These are phyloP conservation scores for Prunus dulcis DNA, from an alignment of 306 rosid species.

Conservation along the genomic window DNA sequence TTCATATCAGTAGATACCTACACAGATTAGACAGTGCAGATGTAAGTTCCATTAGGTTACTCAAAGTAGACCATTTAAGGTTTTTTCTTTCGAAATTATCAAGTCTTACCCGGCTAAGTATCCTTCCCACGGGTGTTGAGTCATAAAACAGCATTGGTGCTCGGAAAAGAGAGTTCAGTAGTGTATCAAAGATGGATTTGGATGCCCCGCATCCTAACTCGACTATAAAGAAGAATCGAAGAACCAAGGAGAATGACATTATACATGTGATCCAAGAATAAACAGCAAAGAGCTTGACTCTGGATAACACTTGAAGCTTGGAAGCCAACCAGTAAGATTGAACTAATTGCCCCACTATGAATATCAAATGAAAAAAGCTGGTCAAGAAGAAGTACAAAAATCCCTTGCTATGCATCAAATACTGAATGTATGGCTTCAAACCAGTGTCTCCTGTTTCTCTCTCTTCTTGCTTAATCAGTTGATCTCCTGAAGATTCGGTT, in stretches of 20 bases:
- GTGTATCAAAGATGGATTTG: constrained; percentile 31
- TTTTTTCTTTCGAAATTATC: not conserved
- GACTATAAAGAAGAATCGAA: constrained; percentile 26
- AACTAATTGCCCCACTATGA: constrained; percentile 37
- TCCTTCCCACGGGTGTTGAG: constrained; percentile 68
- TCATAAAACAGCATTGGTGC: constrained; percentile 63
- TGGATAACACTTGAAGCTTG: constrained; percentile 35
- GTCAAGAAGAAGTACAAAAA: constrained; percentile 32
- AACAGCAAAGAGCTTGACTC: constrained; percentile 30
- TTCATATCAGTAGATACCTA: constrained; percentile 59
- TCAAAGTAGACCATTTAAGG: not conserved
- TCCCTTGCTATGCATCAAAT: constrained; percentile 45
- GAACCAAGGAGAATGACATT: constrained; percentile 31
- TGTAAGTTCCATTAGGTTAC: constrained; percentile 1
- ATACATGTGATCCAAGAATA: constrained; percentile 34
- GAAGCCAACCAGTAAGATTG: constrained; percentile 59
- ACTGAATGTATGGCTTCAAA: constrained; percentile 51
- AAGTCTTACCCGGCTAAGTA: constrained; percentile 54
- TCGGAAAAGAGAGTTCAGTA: constrained; percentile 51
- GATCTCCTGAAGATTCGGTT: constrained; percentile 21
- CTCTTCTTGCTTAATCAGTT: constrained; percentile 55
- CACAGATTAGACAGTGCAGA: not conserved
- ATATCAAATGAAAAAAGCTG: constrained; percentile 21
- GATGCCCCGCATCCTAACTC: constrained; percentile 46
- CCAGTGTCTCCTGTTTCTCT: constrained; percentile 54